Conservation (phyloP, 2,329 filamentous ascomycete species). For the Beauveria varroae region DNA sequence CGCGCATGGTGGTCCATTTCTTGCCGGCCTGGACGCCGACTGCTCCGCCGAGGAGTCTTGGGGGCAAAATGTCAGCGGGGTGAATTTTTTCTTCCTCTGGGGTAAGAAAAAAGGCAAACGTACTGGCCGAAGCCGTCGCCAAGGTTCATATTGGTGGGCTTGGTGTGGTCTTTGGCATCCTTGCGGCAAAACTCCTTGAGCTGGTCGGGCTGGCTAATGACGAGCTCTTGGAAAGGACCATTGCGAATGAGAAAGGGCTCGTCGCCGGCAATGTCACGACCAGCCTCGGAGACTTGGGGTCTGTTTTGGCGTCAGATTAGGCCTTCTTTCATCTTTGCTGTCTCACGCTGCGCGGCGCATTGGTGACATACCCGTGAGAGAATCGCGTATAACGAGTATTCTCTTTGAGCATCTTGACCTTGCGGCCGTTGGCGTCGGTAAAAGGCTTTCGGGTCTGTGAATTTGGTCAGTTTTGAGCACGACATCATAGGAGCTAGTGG, state of each 20-base stretch:
- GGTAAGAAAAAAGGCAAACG: background rate
- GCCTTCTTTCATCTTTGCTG: background rate
- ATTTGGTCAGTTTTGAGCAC: background rate
- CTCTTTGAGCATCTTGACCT: background rate
- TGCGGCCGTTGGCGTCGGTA: background rate
- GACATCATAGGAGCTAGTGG: background rate
- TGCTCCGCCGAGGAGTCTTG: background rate
- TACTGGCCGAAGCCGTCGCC: background rate
- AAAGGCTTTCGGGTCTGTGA: background rate
- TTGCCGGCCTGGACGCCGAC: background rate
- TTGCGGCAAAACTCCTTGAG: background rate
- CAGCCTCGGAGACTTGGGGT: background rate
- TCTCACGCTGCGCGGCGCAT: background rate
- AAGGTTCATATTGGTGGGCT: background rate
- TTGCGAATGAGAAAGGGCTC: background rate
- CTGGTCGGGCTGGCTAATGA: background rate
- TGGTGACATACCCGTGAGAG: background rate
- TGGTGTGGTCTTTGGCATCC: background rate
- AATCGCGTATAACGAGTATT: background rate
- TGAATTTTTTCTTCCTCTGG: too few relatives aligned
- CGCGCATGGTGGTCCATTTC: background rate
- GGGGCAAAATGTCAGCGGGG: background rate
- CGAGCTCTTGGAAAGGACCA: background rate
- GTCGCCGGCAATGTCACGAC: background rate
- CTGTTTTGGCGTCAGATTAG: background rate